A percentile compares a stretch with the other conserved stretches of the same genome.
Conservation (phyloP, 2,329 filamentous ascomycete genomes). For the Ophiostoma sp. region DNA sequence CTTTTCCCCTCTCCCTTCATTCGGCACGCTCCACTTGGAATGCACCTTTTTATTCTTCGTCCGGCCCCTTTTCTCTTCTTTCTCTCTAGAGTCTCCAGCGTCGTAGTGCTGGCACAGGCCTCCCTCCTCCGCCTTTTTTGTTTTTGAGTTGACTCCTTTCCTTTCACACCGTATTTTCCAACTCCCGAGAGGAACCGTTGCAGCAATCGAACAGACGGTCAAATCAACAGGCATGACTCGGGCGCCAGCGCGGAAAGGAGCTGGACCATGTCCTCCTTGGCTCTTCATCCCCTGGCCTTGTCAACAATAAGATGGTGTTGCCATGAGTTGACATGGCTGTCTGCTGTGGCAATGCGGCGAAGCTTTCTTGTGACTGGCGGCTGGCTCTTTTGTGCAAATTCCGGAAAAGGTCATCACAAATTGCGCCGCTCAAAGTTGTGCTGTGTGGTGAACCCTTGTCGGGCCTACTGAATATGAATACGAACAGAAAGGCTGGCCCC, state of each 20-base stretch:
- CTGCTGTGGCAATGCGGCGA: neutral
- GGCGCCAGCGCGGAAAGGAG: neutral
- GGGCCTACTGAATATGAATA: neutral
- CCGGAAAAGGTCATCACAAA: constrained; percentile 13
- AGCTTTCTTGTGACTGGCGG: neutral
- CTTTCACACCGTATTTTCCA: constrained; percentile 6
- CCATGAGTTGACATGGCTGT: neutral
- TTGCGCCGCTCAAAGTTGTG: neutral
- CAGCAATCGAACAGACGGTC: neutral
- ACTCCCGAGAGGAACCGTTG: constrained; percentile 11
- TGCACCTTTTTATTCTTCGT: constrained; percentile 11
- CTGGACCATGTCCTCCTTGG: neutral
- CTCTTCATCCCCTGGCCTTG: neutral
- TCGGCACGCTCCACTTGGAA: constrained; percentile 16
- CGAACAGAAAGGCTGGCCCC: neutral
- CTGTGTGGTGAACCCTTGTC: neutral
- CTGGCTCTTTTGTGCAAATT: neutral
- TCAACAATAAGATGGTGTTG: neutral
- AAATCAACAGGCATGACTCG: constrained; percentile 3
- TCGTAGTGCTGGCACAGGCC: neutral
- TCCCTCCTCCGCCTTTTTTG: neutral
- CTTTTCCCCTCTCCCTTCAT: neutral
- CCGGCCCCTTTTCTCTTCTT: neutral
- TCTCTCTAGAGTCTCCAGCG: neutral
- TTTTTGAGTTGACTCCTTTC: neutral